Evolutionary conservation across 139 green algal genomes (phyloP), one percentile per base, ranked within the genome.

Genomic region (Zygnema circumcarinatum): DNA sequence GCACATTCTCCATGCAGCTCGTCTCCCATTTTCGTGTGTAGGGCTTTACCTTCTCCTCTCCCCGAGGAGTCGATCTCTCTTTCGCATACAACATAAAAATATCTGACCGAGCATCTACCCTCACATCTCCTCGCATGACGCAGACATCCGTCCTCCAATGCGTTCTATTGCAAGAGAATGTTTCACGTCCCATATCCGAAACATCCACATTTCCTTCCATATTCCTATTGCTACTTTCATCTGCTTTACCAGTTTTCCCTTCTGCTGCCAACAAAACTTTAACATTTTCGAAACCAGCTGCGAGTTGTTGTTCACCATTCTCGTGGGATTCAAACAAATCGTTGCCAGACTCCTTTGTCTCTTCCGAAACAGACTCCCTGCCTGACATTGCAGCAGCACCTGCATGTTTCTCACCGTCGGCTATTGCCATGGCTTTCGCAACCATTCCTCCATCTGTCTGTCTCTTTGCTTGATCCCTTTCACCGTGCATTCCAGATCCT

Each of bases 1-100:
- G 47, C 3, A 83, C 32, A 31, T 2, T 69, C 3, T 52, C 75
- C 75, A 78, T 78, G 16, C 69, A 78, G 16, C 36, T 52, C 3
- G 39, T 52, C 32, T 83, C 35, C 75, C 75, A 83, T 29, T 83
- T 83, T 33, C 75, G 22, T 52, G 75, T 42, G 32, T 83, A 54
- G 39, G 75, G 75, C 75, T 54, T 47, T 33, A 83, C 7, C 33
- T 67, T 67, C 32, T 54, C 39, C n/a, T 38, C 29, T 33, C 32
- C 32, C 33, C 75, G 75, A 42, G 75, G 75, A 33, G 32, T 39
- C 32, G 2, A 20, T 29, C 2, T 42, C 39, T 83, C 53, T 42
- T 52, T 42, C n/a, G 32, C n/a, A 39, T 69, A 83, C 75, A 83
- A 31, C 32, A 38, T 35, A 33, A 83, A 2, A 20, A 67, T 31